Percentiles rank a stretch among this genome's conserved stretches.
Conservation (phyloP, 176 grass and related monocot genomes). For the Oryza glumipatula region DNA sequence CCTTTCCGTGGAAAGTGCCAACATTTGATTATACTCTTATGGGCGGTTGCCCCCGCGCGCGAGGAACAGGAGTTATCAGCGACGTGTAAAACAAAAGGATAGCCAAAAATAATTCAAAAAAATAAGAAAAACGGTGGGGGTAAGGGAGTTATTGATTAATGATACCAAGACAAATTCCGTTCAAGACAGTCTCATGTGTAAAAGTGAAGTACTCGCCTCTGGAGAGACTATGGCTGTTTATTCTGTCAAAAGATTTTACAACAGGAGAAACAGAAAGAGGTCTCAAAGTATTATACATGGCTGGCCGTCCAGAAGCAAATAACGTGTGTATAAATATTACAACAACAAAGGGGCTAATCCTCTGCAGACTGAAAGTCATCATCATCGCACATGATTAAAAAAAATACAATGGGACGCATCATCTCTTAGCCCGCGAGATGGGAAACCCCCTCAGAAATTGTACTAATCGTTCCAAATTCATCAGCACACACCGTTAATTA, state of each 20-base stretch:
- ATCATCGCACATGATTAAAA: slow-evolving; percentile 9
- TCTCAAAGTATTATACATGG: slow-evolving; percentile 32
- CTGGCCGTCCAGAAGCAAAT: neutral
- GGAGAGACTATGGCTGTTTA: neutral
- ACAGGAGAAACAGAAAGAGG: neutral
- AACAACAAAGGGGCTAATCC: slow-evolving; percentile 21
- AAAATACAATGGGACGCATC: slow-evolving; percentile 26
- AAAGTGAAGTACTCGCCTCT: neutral
- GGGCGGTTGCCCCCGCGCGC: no score
- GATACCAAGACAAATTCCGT: neutral
- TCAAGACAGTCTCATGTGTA: neutral
- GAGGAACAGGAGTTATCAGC: no score
- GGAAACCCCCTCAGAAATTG: neutral
- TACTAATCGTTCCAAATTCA: slow-evolving; percentile 22
- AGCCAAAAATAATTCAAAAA: no score
- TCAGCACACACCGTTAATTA: slow-evolving; percentile 17
- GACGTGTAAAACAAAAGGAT: no score
- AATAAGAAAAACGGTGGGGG: no score
- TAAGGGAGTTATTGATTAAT: no score
- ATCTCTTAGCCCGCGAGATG: slow-evolving; percentile 35
- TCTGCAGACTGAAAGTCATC: slow-evolving; percentile 21
- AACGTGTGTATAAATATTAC: neutral
- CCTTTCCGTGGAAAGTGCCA: neutral
- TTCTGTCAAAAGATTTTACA: slow-evolving; percentile 26
- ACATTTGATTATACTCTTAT: neutral